Evolutionary conservation across 305 asterid genomes (phyloP).

Genomic region (Andrographis paniculata): DNA sequence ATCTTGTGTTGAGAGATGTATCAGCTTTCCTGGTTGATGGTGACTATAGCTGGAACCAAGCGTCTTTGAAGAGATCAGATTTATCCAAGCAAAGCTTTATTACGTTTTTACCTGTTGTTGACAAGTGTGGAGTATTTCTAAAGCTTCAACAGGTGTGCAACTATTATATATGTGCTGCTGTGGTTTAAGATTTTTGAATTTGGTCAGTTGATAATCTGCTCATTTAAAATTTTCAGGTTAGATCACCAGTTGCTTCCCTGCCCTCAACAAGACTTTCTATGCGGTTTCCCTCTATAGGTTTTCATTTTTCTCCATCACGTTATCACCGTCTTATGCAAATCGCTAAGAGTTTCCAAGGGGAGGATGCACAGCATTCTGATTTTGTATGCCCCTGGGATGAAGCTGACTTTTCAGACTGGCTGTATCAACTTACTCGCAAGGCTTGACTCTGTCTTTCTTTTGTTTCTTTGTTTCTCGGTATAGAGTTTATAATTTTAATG

Average conservation of each 20-base stretch:
- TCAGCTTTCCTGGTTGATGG: slow-evolving; percentile 97
- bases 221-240: slow-evolving; percentile 50
- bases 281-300: slow-evolving; percentile 79
- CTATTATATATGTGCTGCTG: no score
- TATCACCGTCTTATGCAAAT: slow-evolving; percentile 95
- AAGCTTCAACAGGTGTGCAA: slow-evolving; percentile 88
- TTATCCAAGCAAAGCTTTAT: slow-evolving; percentile 36
- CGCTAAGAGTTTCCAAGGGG: slow-evolving; percentile 64
- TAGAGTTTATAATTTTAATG: slow-evolving; percentile 7
- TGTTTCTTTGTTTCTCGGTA: slow-evolving; percentile 5
- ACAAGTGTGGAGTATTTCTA: slow-evolving; percentile 75
- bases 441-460: slow-evolving; percentile 24
- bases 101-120: slow-evolving; percentile 74
- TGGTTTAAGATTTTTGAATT: slow-evolving; percentile 20
- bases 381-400: slow-evolving; percentile 73
- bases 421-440: slow-evolving; percentile 71
- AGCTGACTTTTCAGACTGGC: slow-evolving; percentile 92
- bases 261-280: slow-evolving; percentile 81
- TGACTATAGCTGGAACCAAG: slow-evolving; percentile 69
- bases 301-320: slow-evolving; percentile 94
- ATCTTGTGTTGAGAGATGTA: slow-evolving; percentile 82
- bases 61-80: slow-evolving; percentile 24
- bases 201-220: slow-evolving; percentile 5
- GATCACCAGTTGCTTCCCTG: slow-evolving; percentile 57
- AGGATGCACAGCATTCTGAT: slow-evolving; percentile 34